phyloP scores from a whole-genome alignment of 2,329 filamentous ascomycete species.

The Trichothecium roseum region DNA sequence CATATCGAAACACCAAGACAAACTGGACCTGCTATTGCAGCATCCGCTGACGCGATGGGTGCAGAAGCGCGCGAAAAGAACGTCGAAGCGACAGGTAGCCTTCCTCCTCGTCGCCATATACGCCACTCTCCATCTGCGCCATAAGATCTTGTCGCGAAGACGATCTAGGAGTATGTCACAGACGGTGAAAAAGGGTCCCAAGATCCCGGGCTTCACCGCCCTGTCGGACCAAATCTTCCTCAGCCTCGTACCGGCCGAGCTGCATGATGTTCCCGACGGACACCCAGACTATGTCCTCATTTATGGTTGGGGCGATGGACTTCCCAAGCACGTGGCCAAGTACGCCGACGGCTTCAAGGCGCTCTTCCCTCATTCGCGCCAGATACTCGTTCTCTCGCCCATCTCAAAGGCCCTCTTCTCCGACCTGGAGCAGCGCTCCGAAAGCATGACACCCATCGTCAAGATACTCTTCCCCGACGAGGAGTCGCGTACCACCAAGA shows the following conservation, averaged over 20 bases:
- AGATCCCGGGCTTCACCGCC: conserved; percentile 33
- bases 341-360: conserved; percentile 40
- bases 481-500: conserved; percentile 3
- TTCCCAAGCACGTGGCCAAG: conserved; percentile 43
- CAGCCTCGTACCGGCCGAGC: conserved; percentile 15
- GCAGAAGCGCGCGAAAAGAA: no score
- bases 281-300: conserved; percentile 38
- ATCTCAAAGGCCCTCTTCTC: conserved; percentile 36
- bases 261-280: conserved; percentile 7
- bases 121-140: conserved; percentile 1
- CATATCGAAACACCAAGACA: no score
- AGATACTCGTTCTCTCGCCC: conserved; percentile 39
- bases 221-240: conserved; percentile 37
- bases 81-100: conserved; percentile 1
- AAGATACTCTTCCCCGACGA: conserved; percentile 22
- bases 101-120: conserved; percentile 3
- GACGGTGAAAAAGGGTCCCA: conserved; percentile 9
- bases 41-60: no score
- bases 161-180: neutral
- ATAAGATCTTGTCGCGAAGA: neutral
- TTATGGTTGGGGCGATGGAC: conserved; percentile 48
- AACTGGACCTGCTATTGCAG: no score
- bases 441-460: conserved; percentile 34
- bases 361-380: conserved; percentile 38
- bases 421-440: conserved; percentile 28